phyloP scores from a whole-genome alignment of 2,329 filamentous ascomycete species.

The Pezicula neosporulosa region DNA sequence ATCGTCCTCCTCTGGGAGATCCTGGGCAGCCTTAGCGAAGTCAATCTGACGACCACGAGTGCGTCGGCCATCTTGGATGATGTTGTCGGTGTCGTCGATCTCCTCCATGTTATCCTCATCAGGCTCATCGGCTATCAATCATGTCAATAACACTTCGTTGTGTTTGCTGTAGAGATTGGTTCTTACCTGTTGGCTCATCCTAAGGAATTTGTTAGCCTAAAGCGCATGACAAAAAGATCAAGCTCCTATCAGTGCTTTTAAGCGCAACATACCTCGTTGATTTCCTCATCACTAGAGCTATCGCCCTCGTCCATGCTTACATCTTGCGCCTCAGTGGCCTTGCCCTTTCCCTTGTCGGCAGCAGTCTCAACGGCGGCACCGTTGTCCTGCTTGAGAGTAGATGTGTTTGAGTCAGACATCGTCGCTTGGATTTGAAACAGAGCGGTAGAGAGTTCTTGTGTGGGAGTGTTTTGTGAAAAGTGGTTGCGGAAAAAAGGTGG shows the following conservation, averaged over 20 bases:
- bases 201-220: conserved; percentile 10
- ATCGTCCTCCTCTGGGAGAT: conserved; percentile 71
- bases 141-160: conserved; percentile 17
- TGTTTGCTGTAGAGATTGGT: conserved; percentile 20
- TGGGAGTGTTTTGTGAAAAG: background rate
- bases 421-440: conserved; percentile 27
- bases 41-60: conserved; percentile 92
- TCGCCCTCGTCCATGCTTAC: conserved; percentile 72
- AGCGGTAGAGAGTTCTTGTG: background rate
- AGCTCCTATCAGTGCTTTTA: conserved; percentile 2
- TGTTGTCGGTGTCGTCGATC: conserved; percentile 88
- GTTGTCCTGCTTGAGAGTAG: conserved; percentile 33
- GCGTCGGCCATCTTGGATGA: conserved; percentile 73
- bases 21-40: conserved; percentile 84
- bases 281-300: conserved; percentile 64
- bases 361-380: conserved; percentile 33
- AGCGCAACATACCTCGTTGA: conserved; percentile 48
- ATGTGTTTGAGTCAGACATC: conserved; percentile 40
- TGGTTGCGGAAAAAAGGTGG: background rate
- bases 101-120: conserved; percentile 84
- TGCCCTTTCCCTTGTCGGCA: conserved; percentile 84
- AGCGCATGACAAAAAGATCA: conserved; percentile 1
- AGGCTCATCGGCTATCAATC: conserved; percentile 57
- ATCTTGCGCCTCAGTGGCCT: conserved; percentile 58
- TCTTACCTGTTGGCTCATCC: conserved; percentile 24